These are phyloP conservation scores for Penicillium maclennaniae DNA, from an alignment of 495 filamentous ascomycete genomes.

Conservation along the genomic window DNA sequence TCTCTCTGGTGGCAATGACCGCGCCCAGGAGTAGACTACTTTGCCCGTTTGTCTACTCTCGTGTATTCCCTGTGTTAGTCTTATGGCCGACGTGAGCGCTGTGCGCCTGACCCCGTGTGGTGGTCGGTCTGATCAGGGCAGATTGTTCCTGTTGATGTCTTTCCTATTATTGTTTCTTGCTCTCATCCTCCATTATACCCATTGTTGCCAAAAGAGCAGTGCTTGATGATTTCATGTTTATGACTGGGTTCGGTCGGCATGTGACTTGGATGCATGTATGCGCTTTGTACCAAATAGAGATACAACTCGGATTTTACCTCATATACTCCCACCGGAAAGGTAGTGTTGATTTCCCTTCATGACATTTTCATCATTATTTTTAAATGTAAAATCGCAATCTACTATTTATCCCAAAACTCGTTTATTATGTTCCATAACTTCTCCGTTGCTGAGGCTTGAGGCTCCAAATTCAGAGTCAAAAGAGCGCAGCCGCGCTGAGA, in stretches of 20 bases:
- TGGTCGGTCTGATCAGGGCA: neutral
- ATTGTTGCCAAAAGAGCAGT: slow-evolving; percentile 9
- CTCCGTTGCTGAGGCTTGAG: neutral
- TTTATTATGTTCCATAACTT: neutral
- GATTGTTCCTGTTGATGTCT: neutral
- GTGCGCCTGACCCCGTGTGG: slow-evolving; percentile 11
- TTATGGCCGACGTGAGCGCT: slow-evolving; percentile 8
- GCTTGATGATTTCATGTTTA: slow-evolving; percentile 15
- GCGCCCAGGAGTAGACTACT: neutral
- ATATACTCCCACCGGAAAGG: neutral
- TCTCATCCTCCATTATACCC: slow-evolving; percentile 14
- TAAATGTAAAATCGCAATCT: too few species aligned
- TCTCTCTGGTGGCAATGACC: neutral
- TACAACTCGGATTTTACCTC: neutral
- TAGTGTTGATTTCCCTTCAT: too few species aligned
- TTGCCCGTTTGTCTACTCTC: neutral
- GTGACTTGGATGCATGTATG: slow-evolving; percentile 7
- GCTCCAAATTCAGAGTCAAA: neutral
- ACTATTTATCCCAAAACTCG: too few species aligned
- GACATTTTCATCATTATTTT: too few species aligned
- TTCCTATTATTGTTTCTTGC: neutral
- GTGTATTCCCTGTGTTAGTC: neutral
- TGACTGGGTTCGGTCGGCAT: slow-evolving; percentile 13
- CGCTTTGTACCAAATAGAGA: slow-evolving; percentile 1
- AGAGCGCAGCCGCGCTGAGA: neutral